A percentile compares a stretch with the other conserved stretches of the same genome.
phyloP scores from a whole-genome alignment of 2,329 filamentous ascomycete genomes.

The Capronia epimyces region DNA sequence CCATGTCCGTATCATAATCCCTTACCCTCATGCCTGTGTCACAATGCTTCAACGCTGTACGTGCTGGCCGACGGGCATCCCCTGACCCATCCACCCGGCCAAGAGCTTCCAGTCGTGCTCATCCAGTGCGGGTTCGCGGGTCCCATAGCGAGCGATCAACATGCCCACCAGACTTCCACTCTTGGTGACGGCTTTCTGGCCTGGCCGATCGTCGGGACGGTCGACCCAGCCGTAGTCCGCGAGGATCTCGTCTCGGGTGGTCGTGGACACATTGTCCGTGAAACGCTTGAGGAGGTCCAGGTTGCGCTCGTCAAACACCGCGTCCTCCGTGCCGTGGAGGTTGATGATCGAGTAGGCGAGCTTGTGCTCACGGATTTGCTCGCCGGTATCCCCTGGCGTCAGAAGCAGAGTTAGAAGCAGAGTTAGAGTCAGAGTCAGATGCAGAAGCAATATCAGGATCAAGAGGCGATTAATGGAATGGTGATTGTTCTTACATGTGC shows the following conservation, averaged over 20 bases:
- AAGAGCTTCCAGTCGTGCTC: conserved; percentile 21
- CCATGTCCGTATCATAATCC: not conserved
- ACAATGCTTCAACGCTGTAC: conserved; percentile 11
- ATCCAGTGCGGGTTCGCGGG: conserved; percentile 15
- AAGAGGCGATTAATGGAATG: not conserved
- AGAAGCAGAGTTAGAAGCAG: not conserved
- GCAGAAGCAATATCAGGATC: not conserved
- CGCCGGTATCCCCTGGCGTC: conserved; percentile 18
- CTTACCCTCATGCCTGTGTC: not conserved
- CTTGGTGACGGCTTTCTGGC: conserved; percentile 4
- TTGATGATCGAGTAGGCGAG: conserved; percentile 23
- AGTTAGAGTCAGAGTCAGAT: not conserved
- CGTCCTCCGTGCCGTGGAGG: conserved; percentile 19
- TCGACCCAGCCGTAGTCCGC: conserved; percentile 13
- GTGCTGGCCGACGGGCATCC: conserved; percentile 17
- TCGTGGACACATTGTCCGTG: conserved; percentile 7
- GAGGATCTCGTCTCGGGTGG: conserved; percentile 16
- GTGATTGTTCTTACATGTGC: conserved; percentile 7
- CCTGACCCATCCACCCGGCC: conserved; percentile 16
- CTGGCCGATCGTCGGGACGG: conserved; percentile 1
- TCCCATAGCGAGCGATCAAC: conserved; percentile 19
- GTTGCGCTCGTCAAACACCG: conserved; percentile 14
- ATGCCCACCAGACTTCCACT: conserved; percentile 11
- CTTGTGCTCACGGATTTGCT: conserved; percentile 22
- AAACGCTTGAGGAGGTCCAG: conserved; percentile 20